Conservation (phyloP, 1,139 yeast species). For the Candida sp. region DNA sequence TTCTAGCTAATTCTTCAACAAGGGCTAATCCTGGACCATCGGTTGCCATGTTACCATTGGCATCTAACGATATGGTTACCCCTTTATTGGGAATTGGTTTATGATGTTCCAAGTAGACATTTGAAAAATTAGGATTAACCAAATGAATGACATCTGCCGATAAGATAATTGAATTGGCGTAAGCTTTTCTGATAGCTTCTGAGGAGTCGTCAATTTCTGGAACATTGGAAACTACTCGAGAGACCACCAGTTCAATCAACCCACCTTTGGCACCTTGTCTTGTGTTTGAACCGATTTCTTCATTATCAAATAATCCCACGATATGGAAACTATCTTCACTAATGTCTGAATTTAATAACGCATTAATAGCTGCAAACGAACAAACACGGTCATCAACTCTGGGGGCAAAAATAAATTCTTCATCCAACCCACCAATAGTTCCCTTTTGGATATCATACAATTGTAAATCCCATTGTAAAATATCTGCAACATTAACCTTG, state of each 20-base stretch:
- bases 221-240: slow-evolving; percentile 27
- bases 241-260: slow-evolving; percentile 31
- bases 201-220: slow-evolving; percentile 15
- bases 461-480: slow-evolving; percentile 36
- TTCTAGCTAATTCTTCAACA: slow-evolving; percentile 27
- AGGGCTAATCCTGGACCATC: slow-evolving; percentile 36
- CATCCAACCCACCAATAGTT: slow-evolving; percentile 35
- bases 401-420: slow-evolving; percentile 42
- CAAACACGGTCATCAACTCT: slow-evolving; percentile 45
- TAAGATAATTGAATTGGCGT: slow-evolving; percentile 35
- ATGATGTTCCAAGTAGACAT: slow-evolving; percentile 35
- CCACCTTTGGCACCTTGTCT: slow-evolving; percentile 43
- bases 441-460: slow-evolving; percentile 41
- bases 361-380: slow-evolving; percentile 37
- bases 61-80: slow-evolving; percentile 35
- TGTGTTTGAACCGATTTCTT: slow-evolving; percentile 42
- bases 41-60: slow-evolving; percentile 43
- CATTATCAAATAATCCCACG: slow-evolving; percentile 42
- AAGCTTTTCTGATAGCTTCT: slow-evolving; percentile 21
- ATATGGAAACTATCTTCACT: slow-evolving; percentile 27
- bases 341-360: slow-evolving; percentile 24
- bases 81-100: slow-evolving; percentile 43
- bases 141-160: slow-evolving; percentile 49
- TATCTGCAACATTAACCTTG: slow-evolving; percentile 19
- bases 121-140: slow-evolving; percentile 40